Evolutionary conservation across 495 filamentous ascomycete species (phyloP).

Genomic region (Acidomyces sp.): DNA sequence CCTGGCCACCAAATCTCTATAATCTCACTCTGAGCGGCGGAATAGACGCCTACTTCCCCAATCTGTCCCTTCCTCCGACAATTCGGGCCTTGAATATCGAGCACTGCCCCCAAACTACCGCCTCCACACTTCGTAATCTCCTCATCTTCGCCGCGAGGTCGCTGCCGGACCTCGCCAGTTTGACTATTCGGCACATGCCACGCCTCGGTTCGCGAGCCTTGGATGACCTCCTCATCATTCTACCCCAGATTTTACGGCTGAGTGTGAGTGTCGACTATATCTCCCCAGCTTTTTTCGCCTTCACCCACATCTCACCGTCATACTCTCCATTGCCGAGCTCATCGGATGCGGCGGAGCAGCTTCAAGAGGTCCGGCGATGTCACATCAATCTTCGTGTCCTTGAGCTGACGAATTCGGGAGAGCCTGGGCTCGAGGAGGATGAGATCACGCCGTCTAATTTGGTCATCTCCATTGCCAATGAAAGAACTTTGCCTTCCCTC

Average conservation of each 20-base stretch:
- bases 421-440: constrained; percentile 13
- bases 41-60: constrained; percentile 33
- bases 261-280: constrained; percentile 27
- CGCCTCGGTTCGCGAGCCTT: constrained; percentile 14
- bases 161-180: constrained; percentile 5
- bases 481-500: constrained; percentile 17
- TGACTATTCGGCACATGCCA: constrained; percentile 21
- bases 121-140: constrained; percentile 9
- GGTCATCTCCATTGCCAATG: constrained; percentile 12
- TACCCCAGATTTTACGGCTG: constrained; percentile 19
- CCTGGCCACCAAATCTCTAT: constrained; percentile 36
- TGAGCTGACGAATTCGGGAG: constrained; percentile 15
- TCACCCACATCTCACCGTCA: neutral
- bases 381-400: constrained; percentile 10
- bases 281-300: constrained; percentile 17
- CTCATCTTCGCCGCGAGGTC: constrained; percentile 10
- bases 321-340: neutral
- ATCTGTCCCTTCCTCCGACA: constrained; percentile 22
- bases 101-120: constrained; percentile 24
- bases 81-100: constrained; percentile 27
- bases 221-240: constrained; percentile 19
- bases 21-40: constrained; percentile 34
- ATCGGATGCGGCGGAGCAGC: neutral
- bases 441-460: constrained; percentile 16
- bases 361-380: neutral